These are phyloP conservation scores for Russula abietina DNA, from an alignment of 768 basidiomycete genomes.

Conservation along the genomic window DNA sequence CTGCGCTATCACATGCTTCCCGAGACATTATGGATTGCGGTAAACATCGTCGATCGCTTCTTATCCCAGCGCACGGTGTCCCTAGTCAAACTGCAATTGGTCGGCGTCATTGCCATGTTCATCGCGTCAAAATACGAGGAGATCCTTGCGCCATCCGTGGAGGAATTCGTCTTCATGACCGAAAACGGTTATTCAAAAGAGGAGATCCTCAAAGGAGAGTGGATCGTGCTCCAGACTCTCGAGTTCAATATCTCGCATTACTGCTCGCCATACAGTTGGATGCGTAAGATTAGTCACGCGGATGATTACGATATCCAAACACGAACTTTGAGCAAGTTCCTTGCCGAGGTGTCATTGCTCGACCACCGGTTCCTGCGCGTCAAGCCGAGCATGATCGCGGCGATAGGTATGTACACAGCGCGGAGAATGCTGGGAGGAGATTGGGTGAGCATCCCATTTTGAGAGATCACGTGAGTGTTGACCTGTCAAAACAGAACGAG, in stretches of 20 bases:
- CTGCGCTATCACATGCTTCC: slow-evolving; percentile 98
- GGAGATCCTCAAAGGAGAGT: slow-evolving; percentile 96
- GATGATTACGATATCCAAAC: slow-evolving; percentile 99
- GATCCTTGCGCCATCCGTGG: slow-evolving; percentile 92
- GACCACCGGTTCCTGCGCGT: slow-evolving; percentile 90
- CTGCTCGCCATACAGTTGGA: slow-evolving; percentile 99
- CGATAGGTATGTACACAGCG: slow-evolving; percentile 95
- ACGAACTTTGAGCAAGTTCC: slow-evolving; percentile 92
- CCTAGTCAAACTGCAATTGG: slow-evolving; percentile 83
- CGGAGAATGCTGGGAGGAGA: slow-evolving; percentile 89
- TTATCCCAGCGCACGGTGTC: slow-evolving; percentile 67
- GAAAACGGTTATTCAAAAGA: slow-evolving; percentile 91
- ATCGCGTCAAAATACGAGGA: slow-evolving; percentile 99
- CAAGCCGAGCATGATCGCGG: slow-evolving; percentile 90
- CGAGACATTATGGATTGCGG: slow-evolving; percentile 97
- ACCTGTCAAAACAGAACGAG: slow-evolving; percentile 56
- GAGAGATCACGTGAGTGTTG: slow-evolving; percentile 25
- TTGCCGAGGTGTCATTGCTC: slow-evolving; percentile 91
- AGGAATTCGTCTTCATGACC: slow-evolving; percentile 99
- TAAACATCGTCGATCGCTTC: slow-evolving; percentile 88
- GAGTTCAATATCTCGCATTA: slow-evolving; percentile 96
- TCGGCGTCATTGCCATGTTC: slow-evolving; percentile 98
- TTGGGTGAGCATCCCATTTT: slow-evolving; percentile 67
- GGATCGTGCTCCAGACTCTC: slow-evolving; percentile 90
- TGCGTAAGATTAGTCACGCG: slow-evolving; percentile 96